A percentile compares a stretch with the other conserved stretches of the same genome.
Evolutionary conservation across 2,329 filamentous ascomycete species (phyloP).

Genomic region (Diplocarpon mali): DNA sequence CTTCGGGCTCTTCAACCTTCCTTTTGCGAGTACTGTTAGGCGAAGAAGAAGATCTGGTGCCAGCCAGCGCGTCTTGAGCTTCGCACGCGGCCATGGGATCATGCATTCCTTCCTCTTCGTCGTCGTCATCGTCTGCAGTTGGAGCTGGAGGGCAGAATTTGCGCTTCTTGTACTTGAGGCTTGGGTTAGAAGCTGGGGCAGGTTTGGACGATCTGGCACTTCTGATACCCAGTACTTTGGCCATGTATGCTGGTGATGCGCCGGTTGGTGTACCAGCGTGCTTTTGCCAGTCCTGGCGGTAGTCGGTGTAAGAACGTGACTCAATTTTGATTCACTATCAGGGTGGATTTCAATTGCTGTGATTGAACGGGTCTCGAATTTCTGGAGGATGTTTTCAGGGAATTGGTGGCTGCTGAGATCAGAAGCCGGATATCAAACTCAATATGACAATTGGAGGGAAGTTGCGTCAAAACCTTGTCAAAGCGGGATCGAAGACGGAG

Average conservation of each 20-base stretch:
- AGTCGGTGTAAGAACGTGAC: constrained; percentile 3
- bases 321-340: background rate
- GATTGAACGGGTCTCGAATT: too few species aligned
- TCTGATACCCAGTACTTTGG: constrained; percentile 3
- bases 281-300: background rate
- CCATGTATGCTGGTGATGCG: constrained; percentile 4
- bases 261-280: background rate
- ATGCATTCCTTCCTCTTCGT: constrained; percentile 9
- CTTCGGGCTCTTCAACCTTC: constrained; percentile 19
- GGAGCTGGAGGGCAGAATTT: constrained; percentile 1
- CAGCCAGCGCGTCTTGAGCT: constrained; percentile 3
- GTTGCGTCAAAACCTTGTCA: background rate
- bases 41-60: constrained; percentile 6
- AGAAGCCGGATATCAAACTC: background rate
- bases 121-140: constrained; percentile 3
- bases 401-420: too few species aligned
- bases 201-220: constrained; percentile 1
- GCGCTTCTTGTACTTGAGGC: constrained; percentile 10
- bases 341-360: too few species aligned
- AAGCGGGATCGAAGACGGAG: background rate
- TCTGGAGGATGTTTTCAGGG: too few species aligned
- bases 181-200: background rate
- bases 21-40: constrained; percentile 13
- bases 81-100: background rate
- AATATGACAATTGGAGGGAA: background rate